Evolutionary conservation across 495 filamentous ascomycete species (phyloP).

Genomic region (Hypoxylon perforatum): DNA sequence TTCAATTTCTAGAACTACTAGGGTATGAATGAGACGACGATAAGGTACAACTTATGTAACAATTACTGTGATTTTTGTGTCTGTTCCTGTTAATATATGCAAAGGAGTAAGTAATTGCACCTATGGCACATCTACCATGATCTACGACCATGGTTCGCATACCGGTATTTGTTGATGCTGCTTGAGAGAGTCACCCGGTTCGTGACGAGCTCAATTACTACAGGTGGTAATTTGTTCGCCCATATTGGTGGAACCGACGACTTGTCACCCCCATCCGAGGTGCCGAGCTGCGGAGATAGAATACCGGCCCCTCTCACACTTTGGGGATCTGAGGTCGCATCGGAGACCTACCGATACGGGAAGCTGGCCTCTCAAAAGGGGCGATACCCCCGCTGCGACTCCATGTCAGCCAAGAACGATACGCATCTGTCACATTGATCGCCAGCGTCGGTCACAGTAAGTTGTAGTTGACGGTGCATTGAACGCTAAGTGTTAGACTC

Average conservation of each 20-base stretch:
- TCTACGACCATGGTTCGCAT: neutral
- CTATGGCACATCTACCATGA: neutral
- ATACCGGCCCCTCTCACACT: neutral
- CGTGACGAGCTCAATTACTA: neutral
- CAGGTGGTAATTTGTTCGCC: neutral
- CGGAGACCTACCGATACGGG: constrained; percentile 24
- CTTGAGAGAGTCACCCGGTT: neutral
- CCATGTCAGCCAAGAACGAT: constrained; percentile 24
- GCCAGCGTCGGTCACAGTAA: constrained; percentile 30
- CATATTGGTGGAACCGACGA: neutral
- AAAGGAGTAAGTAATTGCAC: neutral
- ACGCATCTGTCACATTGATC: constrained; percentile 1
- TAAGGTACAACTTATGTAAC: neutral
- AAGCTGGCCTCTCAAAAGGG: constrained; percentile 26
- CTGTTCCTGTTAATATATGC: neutral
- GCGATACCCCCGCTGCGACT: constrained; percentile 28
- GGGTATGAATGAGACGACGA: neutral
- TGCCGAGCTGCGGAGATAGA: neutral
- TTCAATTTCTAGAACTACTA: neutral
- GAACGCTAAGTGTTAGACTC: neutral
- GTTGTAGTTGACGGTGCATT: constrained; percentile 5
- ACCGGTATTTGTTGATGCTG: neutral
- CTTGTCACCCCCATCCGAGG: neutral
- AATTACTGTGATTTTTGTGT: neutral
- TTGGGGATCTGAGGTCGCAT: constrained; percentile 30